Conservation (phyloP, 805 yeast species). For the Metschnikowia drakensbergensis region DNA sequence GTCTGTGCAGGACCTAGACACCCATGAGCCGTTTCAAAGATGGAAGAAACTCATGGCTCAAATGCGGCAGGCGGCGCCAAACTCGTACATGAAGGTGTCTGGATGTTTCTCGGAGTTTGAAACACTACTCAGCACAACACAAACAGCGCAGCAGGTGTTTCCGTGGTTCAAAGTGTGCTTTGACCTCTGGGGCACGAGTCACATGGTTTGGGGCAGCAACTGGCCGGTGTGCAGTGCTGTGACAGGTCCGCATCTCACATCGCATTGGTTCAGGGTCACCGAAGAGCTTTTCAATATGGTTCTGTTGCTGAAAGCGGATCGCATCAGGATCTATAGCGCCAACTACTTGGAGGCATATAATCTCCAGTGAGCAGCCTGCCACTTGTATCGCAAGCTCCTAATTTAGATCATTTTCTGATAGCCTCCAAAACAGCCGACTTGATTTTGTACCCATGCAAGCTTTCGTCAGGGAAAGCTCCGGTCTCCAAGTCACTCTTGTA, state of each 20-base stretch:
- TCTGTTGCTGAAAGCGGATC: conserved; percentile 9
- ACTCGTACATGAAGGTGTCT: conserved; percentile 35
- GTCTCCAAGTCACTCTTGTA: conserved; percentile 60
- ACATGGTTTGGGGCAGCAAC: conserved; percentile 41
- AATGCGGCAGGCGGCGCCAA: conserved; percentile 17
- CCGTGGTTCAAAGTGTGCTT: conserved; percentile 33
- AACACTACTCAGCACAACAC: not conserved
- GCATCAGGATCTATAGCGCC: conserved; percentile 15
- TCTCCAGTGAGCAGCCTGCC: not conserved
- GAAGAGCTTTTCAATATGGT: conserved; percentile 18
- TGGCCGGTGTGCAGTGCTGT: conserved; percentile 41
- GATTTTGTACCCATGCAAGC: conserved; percentile 62
- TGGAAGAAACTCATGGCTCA: conserved; percentile 22
- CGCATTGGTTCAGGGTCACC: conserved; percentile 23
- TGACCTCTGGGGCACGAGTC: conserved; percentile 28
- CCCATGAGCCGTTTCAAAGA: conserved; percentile 9
- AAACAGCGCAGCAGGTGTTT: conserved; percentile 15
- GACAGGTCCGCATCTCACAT: conserved; percentile 13
- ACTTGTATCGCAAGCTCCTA: not conserved
- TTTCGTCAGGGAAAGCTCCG: conserved; percentile 56
- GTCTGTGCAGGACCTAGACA: conserved; percentile 5
- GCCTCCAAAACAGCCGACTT: conserved; percentile 53
- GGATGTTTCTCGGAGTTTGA: conserved; percentile 40
- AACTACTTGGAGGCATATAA: conserved; percentile 22
- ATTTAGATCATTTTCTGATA: conserved; percentile 6